Evolutionary conservation across 768 basidiomycete genomes (phyloP).

Genomic region (Suillus alpinus): DNA sequence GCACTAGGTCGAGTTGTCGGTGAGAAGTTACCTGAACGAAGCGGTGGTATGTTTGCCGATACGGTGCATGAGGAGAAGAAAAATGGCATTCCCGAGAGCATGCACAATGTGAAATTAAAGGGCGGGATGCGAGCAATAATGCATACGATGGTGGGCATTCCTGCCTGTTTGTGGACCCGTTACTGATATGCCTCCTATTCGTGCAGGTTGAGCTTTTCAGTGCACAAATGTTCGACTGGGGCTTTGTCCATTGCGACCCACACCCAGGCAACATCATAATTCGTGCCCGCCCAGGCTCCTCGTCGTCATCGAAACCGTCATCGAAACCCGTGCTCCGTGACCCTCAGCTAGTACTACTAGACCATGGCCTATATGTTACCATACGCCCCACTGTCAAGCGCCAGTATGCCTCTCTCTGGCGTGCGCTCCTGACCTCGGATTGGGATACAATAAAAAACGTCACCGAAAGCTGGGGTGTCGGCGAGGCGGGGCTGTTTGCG

Average conservation of each 20-base stretch:
- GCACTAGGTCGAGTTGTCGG: conserved; percentile 61
- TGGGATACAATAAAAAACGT: conserved; percentile 49
- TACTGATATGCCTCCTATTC: neutral
- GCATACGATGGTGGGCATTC: conserved; percentile 60
- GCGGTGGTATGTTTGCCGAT: conserved; percentile 1
- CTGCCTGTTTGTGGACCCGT: neutral
- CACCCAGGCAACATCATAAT: conserved; percentile 80
- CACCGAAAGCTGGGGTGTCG: conserved; percentile 65
- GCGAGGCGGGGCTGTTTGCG: conserved; percentile 68
- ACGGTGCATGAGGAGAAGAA: neutral
- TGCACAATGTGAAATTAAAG: conserved; percentile 31
- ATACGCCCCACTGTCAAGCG: conserved; percentile 64
- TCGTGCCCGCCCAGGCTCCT: conserved; percentile 39
- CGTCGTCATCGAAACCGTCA: neutral
- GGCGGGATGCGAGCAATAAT: conserved; percentile 68
- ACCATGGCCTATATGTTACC: conserved; percentile 87
- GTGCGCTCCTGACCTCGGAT: conserved; percentile 56
- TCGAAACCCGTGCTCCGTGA: conserved; percentile 41
- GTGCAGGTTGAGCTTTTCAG: conserved; percentile 67
- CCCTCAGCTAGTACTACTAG: conserved; percentile 78
- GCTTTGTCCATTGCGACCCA: conserved; percentile 81
- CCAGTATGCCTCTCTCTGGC: conserved; percentile 81
- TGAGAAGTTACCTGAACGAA: conserved; percentile 19
- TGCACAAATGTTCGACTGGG: conserved; percentile 90
- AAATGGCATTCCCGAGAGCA: neutral